Conservation (phyloP, 2,329 filamentous ascomycete genomes). For the Pseudohalonectria lignicola region DNA sequence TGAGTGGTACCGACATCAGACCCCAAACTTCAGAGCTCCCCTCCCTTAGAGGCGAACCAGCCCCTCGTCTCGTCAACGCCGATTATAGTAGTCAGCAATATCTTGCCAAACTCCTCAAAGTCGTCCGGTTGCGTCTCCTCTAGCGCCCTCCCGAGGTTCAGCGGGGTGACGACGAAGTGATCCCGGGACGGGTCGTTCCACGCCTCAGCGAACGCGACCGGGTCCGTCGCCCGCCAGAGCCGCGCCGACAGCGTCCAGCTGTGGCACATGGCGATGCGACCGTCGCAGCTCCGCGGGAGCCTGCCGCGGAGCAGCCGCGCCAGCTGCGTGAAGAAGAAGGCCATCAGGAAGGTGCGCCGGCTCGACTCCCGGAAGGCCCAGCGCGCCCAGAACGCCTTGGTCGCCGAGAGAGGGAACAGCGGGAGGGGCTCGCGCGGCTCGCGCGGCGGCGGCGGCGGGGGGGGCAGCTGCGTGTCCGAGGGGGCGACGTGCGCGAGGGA, state of each 20-base stretch:
- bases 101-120: slow-evolving; percentile 12
- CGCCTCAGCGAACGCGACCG: slow-evolving; percentile 23
- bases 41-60: slow-evolving; percentile 7
- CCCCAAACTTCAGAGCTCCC: slow-evolving; percentile 1
- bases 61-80: slow-evolving; percentile 11
- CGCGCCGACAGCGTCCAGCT: slow-evolving; percentile 26
- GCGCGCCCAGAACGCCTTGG: slow-evolving; percentile 31
- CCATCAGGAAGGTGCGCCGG: slow-evolving; percentile 36
- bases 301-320: slow-evolving; percentile 22
- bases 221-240: slow-evolving; percentile 23
- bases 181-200: slow-evolving; percentile 20
- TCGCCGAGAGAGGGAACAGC: slow-evolving; percentile 28
- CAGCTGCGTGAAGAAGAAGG: slow-evolving; percentile 31
- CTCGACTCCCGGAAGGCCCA: slow-evolving; percentile 43
- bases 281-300: slow-evolving; percentile 14
- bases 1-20: too few relatives aligned
- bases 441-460: slow-evolving; percentile 7
- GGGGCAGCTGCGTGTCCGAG: slow-evolving; percentile 1
- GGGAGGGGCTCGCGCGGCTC: slow-evolving; percentile 7
- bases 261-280: slow-evolving; percentile 17
- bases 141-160: slow-evolving; percentile 6
- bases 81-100: slow-evolving; percentile 10
- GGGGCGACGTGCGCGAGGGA: background rate
- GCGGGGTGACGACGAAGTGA: slow-evolving; percentile 22
- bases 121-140: slow-evolving; percentile 7